phyloP scores from a whole-genome alignment of 2,329 filamentous ascomycete species.

The Blastomyces gilchristii region DNA sequence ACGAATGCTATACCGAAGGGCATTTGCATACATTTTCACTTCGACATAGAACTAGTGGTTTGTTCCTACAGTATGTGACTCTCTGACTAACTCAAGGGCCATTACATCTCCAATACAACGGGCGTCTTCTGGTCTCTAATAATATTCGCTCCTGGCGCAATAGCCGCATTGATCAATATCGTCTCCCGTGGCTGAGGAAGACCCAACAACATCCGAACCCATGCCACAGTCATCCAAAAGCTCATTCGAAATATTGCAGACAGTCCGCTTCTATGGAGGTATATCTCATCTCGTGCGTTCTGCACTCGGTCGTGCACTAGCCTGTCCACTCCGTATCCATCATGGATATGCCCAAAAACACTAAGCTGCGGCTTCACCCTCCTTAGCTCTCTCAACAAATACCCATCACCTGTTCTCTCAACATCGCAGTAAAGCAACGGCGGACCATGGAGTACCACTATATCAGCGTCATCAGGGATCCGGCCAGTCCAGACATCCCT shows the following conservation, averaged over 20 bases:
- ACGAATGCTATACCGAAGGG: too few species aligned
- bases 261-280: neutral
- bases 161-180: neutral
- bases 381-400: too few species aligned
- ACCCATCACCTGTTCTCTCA: too few species aligned
- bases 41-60: too few species aligned
- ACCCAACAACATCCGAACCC: neutral
- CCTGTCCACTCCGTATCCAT: constrained; percentile 43
- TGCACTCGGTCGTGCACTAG: constrained; percentile 68
- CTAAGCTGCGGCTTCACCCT: constrained; percentile 7
- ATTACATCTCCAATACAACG: neutral
- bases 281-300: constrained; percentile 49
- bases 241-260: neutral
- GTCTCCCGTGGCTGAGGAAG: neutral
- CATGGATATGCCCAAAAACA: constrained; percentile 18
- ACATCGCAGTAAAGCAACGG: too few species aligned
- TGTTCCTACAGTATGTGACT: too few species aligned
- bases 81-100: neutral
- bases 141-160: neutral
- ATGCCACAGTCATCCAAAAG: neutral
- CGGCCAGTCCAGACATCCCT: too few species aligned
- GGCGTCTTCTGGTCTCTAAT: neutral
- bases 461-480: too few species aligned
- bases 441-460: too few species aligned
- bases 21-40: too few species aligned